Evolutionary conservation across 208 protist species (phyloP), one percentile per base, ranked within the genome.

Genomic region (Acanthamoeba rhysodes): DNA sequence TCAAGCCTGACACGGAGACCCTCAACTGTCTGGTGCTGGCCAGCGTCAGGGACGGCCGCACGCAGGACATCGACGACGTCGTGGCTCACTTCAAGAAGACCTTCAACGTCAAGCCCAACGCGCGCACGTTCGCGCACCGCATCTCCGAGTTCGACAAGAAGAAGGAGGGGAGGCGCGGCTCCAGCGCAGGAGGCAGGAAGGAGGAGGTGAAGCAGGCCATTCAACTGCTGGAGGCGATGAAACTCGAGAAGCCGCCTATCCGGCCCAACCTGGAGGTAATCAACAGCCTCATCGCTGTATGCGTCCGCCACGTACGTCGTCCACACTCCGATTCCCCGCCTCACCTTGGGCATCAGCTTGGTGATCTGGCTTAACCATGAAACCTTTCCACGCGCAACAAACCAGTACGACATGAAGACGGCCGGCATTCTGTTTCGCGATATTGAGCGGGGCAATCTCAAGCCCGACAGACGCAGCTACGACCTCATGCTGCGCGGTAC

Each of bases 181-280:
- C 66, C 27, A 20, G 62, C 24, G 62, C 62, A 27, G 57, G 14
- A 24, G 22, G 74, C 74, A n/a, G 45, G 74, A 27, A 27, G 22
- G 45, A 45, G 20, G 74, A 84, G 27, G 74, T 84, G 45, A 84
- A 84, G 37, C 66, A 68, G 59, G 50, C 84, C 45, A 50, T 90
- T 27, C 84, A 90, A 24, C 55, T 90, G 29, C 84, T 90, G 24
- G 84, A 90, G 18, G 84, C 84, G 18, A 90, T 90, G 84, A 90
- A 90, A 24, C 50, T 53, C 20, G 55, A 90, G 9, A 90, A 24
- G 22, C 84, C 84, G 14, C 84, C 84, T n/a, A 66, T 90, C 16
- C n/a, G 41, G 22, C 84, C 84, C 24, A 34, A 90, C 53, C n/a
- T 90, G 24, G 59, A 90, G 50, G 84, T 90, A 1, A 50, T 62